Evolutionary conservation across 805 yeast genomes (phyloP).

Genomic region (Ogataea trehalophila): DNA sequence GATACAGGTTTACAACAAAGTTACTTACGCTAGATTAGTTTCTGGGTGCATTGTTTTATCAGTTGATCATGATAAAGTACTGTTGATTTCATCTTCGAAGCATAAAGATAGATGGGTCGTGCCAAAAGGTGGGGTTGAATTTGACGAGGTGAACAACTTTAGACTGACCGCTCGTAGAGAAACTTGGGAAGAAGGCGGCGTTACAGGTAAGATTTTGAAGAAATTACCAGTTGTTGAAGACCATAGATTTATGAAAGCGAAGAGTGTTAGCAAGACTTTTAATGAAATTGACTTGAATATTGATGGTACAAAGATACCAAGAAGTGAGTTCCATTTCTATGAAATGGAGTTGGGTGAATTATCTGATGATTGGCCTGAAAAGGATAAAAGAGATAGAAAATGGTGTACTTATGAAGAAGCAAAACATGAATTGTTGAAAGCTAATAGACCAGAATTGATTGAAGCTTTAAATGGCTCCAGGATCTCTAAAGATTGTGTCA

Average conservation of each 20-base stretch:
- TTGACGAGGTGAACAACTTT: constrained; percentile 57
- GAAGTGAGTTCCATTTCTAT: constrained; percentile 84
- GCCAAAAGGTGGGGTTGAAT: constrained; percentile 95
- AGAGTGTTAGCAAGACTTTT: constrained; percentile 13
- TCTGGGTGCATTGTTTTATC: constrained; percentile 87
- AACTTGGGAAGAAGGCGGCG: constrained; percentile 98
- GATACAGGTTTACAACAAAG: constrained; percentile 52
- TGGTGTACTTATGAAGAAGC: constrained; percentile 78
- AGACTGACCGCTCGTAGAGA: constrained; percentile 68
- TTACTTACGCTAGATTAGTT: constrained; percentile 76
- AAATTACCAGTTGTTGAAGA: constrained; percentile 68
- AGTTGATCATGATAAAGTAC: constrained; percentile 50
- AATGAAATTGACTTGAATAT: constrained; percentile 15
- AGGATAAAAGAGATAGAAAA: constrained; percentile 50
- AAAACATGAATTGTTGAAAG: constrained; percentile 46
- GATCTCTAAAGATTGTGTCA: constrained; percentile 35
- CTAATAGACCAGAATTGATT: constrained; percentile 63
- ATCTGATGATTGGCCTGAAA: constrained; percentile 74
- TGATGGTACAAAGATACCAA: constrained; percentile 41
- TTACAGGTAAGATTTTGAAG: constrained; percentile 54
- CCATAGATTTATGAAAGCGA: constrained; percentile 24
- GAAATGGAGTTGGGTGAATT: constrained; percentile 63
- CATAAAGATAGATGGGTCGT: constrained; percentile 74
- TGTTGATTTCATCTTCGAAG: constrained; percentile 74
- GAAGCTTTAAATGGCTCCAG: constrained; percentile 57